phyloP scores from a whole-genome alignment of 2,329 filamentous ascomycete genomes.

The Ilyonectria mors-panacis region DNA sequence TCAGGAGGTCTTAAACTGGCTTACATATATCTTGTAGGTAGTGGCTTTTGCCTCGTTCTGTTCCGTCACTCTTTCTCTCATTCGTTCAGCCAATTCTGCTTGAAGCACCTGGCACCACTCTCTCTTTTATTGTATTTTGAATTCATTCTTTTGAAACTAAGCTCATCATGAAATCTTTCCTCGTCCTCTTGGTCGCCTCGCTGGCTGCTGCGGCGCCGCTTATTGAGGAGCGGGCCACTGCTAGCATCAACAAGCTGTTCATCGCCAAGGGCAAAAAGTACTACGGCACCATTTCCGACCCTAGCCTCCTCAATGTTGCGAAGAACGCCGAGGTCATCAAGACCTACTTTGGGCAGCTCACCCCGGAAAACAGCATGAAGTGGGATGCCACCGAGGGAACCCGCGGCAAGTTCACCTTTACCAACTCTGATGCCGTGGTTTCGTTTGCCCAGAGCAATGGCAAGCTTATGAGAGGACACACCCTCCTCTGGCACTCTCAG shows the following conservation, averaged over 20 bases:
- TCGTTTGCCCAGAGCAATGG: constrained; percentile 70
- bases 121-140: no score
- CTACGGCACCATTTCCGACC: constrained; percentile 72
- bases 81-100: no score
- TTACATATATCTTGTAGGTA: no score
- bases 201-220: constrained; percentile 8
- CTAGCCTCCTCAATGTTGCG: constrained; percentile 63
- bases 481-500: constrained; percentile 76
- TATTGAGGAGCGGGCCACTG: not conserved
- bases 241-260: constrained; percentile 15
- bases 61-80: no score
- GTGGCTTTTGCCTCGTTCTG: no score
- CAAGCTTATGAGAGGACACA: constrained; percentile 76
- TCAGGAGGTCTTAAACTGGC: no score
- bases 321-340: constrained; percentile 69
- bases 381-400: constrained; percentile 71
- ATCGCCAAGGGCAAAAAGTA: constrained; percentile 75
- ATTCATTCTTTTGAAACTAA: not conserved
- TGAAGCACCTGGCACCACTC: no score
- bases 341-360: constrained; percentile 75
- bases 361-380: constrained; percentile 80
- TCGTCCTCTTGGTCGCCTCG: not conserved
- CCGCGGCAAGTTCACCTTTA: constrained; percentile 69
- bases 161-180: not conserved
- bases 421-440: constrained; percentile 72